A percentile compares a stretch with the other conserved stretches of the same genome.
These are phyloP conservation scores for Ganoderma multipileum DNA, from an alignment of 1,284 basidiomycete genomes.

Conservation along the genomic window DNA sequence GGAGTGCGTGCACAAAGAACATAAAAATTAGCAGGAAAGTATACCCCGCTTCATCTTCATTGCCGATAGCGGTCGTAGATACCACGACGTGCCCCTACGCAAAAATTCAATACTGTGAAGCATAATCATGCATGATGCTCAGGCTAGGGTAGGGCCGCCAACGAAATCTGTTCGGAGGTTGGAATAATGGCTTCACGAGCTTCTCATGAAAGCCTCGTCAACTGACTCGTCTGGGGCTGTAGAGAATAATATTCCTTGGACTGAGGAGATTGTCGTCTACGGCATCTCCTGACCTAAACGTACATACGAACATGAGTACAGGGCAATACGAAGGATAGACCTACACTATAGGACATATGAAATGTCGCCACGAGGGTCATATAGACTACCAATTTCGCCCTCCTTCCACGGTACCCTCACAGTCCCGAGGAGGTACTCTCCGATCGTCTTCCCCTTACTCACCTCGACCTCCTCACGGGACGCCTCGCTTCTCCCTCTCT, in stretches of 20 bases:
- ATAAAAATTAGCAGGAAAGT: too few species aligned
- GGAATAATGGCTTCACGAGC: too few species aligned
- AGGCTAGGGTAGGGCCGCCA: too few species aligned
- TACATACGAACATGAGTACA: background rate
- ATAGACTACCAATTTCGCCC: constrained; percentile 5
- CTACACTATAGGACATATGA: background rate
- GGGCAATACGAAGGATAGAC: background rate
- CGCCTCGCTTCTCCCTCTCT: constrained; percentile 1
- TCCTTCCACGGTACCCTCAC: constrained; percentile 34
- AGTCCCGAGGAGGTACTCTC: constrained; percentile 35
- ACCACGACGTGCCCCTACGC: too few species aligned
- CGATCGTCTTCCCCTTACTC: constrained; percentile 14
- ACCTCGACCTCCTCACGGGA: constrained; percentile 16
- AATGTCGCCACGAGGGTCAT: background rate
- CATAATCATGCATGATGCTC: too few species aligned
- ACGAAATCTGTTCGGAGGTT: too few species aligned
- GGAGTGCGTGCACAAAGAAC: too few species aligned
- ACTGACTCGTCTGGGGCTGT: background rate
- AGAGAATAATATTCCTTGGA: background rate
- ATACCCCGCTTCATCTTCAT: too few species aligned
- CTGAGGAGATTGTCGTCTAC: background rate
- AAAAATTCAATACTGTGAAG: too few species aligned
- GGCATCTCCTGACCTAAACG: background rate
- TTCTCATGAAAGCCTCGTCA: too few species aligned
- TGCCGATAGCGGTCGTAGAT: too few species aligned